A percentile compares a stretch with the other conserved stretches of the same genome.
phyloP scores from a whole-genome alignment of 768 basidiomycete species.

The Pleurotus cornucopiae region DNA sequence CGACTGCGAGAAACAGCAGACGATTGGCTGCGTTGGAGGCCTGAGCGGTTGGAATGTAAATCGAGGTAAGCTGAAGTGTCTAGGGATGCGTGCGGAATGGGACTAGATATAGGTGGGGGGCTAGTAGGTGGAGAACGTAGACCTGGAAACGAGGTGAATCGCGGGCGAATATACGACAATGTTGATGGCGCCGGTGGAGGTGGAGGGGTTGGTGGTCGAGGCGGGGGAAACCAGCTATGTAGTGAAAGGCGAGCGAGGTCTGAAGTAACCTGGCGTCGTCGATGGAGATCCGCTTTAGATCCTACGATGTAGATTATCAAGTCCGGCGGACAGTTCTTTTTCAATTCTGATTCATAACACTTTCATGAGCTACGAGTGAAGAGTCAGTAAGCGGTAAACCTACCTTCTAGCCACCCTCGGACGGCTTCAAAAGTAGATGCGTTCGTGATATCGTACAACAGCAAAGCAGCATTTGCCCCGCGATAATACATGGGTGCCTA shows the following conservation, averaged over 20 bases:
- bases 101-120: conserved; percentile 21
- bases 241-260: conserved; percentile 82
- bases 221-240: conserved; percentile 86
- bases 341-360: conserved; percentile 56
- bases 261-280: conserved; percentile 70
- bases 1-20: conserved; percentile 41
- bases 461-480: conserved; percentile 87
- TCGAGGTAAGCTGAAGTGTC: conserved; percentile 63
- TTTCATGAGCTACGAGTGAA: conserved; percentile 11
- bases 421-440: conserved; percentile 85
- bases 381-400: conserved; percentile 19
- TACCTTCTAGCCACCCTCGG: conserved; percentile 87
- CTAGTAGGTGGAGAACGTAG: conserved; percentile 58
- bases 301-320: conserved; percentile 95
- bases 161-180: conserved; percentile 73
- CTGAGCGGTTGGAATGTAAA: conserved; percentile 48
- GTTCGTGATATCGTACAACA: conserved; percentile 95
- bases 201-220: conserved; percentile 61
- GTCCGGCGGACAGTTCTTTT: conserved; percentile 85
- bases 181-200: conserved; percentile 63
- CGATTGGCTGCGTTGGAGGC: conserved; percentile 49
- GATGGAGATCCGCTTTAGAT: conserved; percentile 80
- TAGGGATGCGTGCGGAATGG: conserved; percentile 43
- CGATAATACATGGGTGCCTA: conserved; percentile 97
- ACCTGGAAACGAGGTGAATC: conserved; percentile 70